Percentiles rank a stretch among this genome's conserved stretches.
Conservation (phyloP, 192 early-diverging fungal genomes). For the Funneliformis geosporum region DNA sequence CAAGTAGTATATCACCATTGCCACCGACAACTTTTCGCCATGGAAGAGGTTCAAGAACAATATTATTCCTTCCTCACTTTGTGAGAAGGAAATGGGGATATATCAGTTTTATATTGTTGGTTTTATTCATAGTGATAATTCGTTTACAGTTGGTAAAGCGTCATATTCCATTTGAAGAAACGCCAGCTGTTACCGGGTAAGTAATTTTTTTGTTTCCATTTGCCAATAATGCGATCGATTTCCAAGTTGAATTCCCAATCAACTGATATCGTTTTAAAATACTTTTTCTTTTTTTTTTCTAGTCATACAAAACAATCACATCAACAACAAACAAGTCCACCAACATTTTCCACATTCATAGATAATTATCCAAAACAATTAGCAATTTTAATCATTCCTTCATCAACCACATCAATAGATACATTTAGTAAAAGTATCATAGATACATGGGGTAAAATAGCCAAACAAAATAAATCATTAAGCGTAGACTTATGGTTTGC, state of each 20-base stretch:
- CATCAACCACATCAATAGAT: neutral
- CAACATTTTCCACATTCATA: conserved; percentile 10
- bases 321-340: neutral
- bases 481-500: conserved; percentile 29
- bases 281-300: no score
- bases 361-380: conserved; percentile 28
- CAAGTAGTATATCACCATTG: neutral
- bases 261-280: no score
- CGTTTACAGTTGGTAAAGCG: neutral
- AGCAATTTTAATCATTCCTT: conserved; percentile 20
- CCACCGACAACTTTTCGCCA: neutral
- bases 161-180: conserved; percentile 16
- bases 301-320: conserved; percentile 5
- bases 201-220: no score
- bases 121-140: conserved; percentile 12
- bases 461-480: conserved; percentile 15
- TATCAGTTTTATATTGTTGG: neutral
- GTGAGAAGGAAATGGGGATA: conserved; percentile 6
- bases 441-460: conserved; percentile 25
- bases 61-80: conserved; percentile 7
- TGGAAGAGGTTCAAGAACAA: neutral
- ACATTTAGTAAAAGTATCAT: conserved; percentile 12
- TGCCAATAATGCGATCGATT: no score
- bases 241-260: no score
- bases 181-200: conserved; percentile 25